Evolutionary conservation across 2,329 filamentous ascomycete genomes (phyloP), one percentile per base, ranked within the genome.

Genomic region (Xylaria sp.): DNA sequence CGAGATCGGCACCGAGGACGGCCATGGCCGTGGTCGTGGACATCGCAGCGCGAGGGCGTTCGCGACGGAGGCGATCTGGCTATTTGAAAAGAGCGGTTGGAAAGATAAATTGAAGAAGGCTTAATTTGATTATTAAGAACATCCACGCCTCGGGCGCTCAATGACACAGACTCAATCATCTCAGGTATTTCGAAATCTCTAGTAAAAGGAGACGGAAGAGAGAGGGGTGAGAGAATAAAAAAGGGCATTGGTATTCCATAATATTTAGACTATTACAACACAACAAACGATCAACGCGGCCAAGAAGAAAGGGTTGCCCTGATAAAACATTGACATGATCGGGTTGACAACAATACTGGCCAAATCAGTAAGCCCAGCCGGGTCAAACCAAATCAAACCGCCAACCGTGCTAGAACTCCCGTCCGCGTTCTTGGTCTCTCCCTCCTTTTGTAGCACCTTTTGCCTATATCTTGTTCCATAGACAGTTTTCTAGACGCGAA

Each of bases 11-110:
- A 85, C 84, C 47, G 88, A 89, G 60, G 86, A 86, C 68, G 89
- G 89, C 42, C n/a, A n/a, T n/a, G 89, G 89, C 44, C 29, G 44
- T 32, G 90, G 90, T 0, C 94, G 84, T 32, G 90, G 90, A 0
- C 94, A 98, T 84, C 84, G 92, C 68, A 95, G 93, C 66, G 93
- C 93, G 59, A 88, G 90, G 75, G 91, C 92, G 0, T 97, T 94
- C 84, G 94, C 95, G 12, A 90, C 92, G 3, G 95, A 98, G 79
- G 94, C 94, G 0, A 82, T 98, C 18, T 98, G 95, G 94, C 80
- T 97, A 69, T 94, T 87, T 73, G 87, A 89, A 77, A 89, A 88
- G 79, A 93, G 93, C 72, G 92, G 85, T 77, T 92, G 85, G 92
- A 92, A 77, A 81, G 90, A 82, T 83, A 87, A 79, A 65, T 0